These are phyloP conservation scores for Fusarium subtropicale DNA, from an alignment of 2,329 filamentous ascomycete genomes.

Conservation along the genomic window DNA sequence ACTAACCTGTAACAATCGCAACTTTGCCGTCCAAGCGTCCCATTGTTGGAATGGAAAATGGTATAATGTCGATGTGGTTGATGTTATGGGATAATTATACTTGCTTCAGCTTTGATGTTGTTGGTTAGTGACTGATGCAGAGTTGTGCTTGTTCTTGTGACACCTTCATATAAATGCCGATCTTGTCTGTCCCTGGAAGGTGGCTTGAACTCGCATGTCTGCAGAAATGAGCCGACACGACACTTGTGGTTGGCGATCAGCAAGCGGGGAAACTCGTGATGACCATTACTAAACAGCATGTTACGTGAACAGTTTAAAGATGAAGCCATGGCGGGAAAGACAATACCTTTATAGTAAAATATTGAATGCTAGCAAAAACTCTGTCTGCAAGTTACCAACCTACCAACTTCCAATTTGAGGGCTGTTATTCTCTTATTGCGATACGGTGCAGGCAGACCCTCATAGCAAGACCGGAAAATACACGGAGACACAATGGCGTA, in stretches of 20 bases:
- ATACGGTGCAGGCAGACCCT: not conserved
- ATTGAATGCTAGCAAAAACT: not conserved
- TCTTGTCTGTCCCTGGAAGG: constrained; percentile 1
- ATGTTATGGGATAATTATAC: not conserved
- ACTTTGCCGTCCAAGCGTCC: constrained; percentile 22
- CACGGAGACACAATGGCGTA: not conserved
- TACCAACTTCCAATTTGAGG: fast-evolving
- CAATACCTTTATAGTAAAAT: not conserved
- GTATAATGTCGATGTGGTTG: fast-evolving
- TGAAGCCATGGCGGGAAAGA: not conserved
- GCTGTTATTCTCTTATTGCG: not conserved
- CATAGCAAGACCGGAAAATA: not conserved
- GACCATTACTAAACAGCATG: constrained; percentile 13
- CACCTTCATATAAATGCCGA: not conserved
- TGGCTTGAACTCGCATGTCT: not conserved
- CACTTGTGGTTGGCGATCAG: not conserved
- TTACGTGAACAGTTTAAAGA: not conserved
- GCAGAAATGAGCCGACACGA: constrained; percentile 6
- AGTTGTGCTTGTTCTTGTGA: not conserved
- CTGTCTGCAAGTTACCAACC: too few species aligned
- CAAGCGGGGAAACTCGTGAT: constrained; percentile 6
- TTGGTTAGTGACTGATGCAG: too few species aligned
- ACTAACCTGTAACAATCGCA: constrained; percentile 19
- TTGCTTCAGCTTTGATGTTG: not conserved
- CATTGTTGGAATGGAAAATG: not conserved